Conservation (phyloP, 75 land plant species). For the Cryptomeria japonica region DNA sequence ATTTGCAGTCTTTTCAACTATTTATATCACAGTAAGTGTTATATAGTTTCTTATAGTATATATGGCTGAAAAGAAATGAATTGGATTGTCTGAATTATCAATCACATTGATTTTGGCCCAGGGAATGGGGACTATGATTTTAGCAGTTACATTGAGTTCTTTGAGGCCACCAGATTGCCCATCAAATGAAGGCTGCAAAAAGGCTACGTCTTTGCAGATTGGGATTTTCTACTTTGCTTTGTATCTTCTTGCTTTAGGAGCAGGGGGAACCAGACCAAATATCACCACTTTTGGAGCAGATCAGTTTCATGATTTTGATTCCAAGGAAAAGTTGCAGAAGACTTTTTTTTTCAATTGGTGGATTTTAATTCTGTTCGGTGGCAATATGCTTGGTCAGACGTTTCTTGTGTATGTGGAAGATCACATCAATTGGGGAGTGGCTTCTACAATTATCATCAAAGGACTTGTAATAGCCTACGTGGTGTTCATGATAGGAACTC, state of each 20-base stretch:
- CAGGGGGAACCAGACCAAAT: constrained; percentile 80
- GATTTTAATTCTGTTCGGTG: constrained; percentile 62
- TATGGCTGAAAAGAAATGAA: not conserved
- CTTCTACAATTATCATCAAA: constrained; percentile 44
- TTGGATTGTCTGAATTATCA: not conserved
- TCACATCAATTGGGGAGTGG: constrained; percentile 69
- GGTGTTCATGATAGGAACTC: constrained; percentile 71
- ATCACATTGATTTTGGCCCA: constrained; percentile 5
- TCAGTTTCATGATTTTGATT: no score
- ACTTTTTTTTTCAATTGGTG: not conserved
- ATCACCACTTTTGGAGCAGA: constrained; percentile 84
- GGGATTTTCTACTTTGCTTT: constrained; percentile 16
- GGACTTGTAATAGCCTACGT: constrained; percentile 52
- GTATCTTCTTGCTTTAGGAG: constrained; percentile 65
- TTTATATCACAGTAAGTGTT: constrained; percentile 29
- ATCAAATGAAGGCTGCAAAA: constrained; percentile 17
- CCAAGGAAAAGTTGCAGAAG: no score
- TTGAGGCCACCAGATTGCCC: constrained; percentile 24
- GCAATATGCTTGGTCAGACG: constrained; percentile 53
- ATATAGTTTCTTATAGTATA: not conserved
- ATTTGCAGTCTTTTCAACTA: constrained; percentile 17
- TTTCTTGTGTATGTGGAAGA: constrained; percentile 67
- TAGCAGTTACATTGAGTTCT: constrained; percentile 29
- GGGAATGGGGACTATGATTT: constrained; percentile 37
- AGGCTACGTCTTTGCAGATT: constrained; percentile 40